These are phyloP conservation scores for Pythium chondricola DNA, from an alignment of 352 stramenopile genomes.

Conservation along the genomic window DNA sequence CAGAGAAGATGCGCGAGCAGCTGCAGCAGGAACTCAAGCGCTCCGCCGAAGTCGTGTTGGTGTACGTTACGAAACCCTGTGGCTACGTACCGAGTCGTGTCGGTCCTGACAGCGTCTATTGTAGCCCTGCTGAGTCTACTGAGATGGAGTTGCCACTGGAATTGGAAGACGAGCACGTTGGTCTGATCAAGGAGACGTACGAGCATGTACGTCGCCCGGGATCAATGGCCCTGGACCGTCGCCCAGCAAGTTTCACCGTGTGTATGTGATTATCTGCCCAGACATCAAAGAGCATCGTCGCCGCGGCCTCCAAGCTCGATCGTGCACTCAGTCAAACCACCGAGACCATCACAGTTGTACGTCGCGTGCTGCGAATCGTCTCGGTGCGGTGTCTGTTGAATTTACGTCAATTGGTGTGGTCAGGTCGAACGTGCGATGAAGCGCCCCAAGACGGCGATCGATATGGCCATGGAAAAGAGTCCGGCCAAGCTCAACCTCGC, in stretches of 20 bases:
- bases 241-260: too few relatives aligned
- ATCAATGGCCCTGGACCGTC: too few relatives aligned
- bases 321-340: constrained; percentile 51
- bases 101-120: neutral
- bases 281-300: constrained; percentile 53
- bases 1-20: constrained; percentile 40
- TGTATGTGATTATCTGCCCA: constrained; percentile 10
- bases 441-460: constrained; percentile 60
- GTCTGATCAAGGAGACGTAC: constrained; percentile 42
- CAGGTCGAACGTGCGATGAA: constrained; percentile 74
- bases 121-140: constrained; percentile 7
- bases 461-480: constrained; percentile 70
- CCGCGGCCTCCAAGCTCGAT: constrained; percentile 43
- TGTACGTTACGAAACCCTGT: constrained; percentile 14
- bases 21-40: constrained; percentile 53
- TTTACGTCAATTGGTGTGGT: too few relatives aligned
- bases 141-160: constrained; percentile 28
- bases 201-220: constrained; percentile 50
- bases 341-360: constrained; percentile 66
- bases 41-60: constrained; percentile 39
- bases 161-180: constrained; percentile 33
- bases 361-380: too few relatives aligned
- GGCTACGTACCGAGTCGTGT: neutral
- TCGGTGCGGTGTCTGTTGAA: too few relatives aligned
- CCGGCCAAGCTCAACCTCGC: constrained; percentile 33